Base-by-base conservation (phyloP, 2,329 filamentous ascomycete genomes). In the Curvularia verruculosa region DNA sequence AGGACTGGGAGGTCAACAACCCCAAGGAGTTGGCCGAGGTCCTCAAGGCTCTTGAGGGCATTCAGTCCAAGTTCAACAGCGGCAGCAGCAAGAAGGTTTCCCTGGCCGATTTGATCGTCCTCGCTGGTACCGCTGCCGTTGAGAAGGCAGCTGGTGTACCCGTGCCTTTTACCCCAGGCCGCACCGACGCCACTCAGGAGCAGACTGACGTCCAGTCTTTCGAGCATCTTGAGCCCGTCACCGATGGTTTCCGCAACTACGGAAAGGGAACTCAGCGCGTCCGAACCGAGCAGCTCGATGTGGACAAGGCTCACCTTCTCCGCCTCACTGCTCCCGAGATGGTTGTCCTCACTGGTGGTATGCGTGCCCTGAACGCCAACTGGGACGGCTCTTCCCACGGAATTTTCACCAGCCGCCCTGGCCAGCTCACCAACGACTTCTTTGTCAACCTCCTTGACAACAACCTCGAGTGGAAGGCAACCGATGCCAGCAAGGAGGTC, bases 211-310 rank as follows among this genome's bases (percentile, higher is more conserved):
- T 82, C 19, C 71, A 84, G 63, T 86, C 87, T 1, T 87, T 90
- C 71, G 73, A 73, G 56, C 82, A 88, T 77, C 84, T 93, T 26
- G 84, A 91, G 80, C 89, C 90, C 1, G 65, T 80, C 28, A 84
- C 83, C n/a, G 90, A 93, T 62, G 89, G 88, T 5, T 92, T 93
- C 89, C 88, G 89, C 72, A 92, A 90, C 83, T 92, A 89, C 72
- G 89, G 89, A 69, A 81, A 84, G 63, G 84, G 84, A 1, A 86
- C 82, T 3, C 58, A 77, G 1, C 85, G 87, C 40, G 87, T 87
- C 29, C 82, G 81, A 65, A 83, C 85, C 6, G 90, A 93, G 79
- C 84, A 90, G 68, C 82, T 86, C 71, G 83, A 92, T 19, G 82
- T 93, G 48, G 90, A 93, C 83, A 83, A 81, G 61, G 90, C 90